Evolutionary conservation across 306 rosid species (phyloP).

Genomic region (Gynostemma pentaphyllum): DNA sequence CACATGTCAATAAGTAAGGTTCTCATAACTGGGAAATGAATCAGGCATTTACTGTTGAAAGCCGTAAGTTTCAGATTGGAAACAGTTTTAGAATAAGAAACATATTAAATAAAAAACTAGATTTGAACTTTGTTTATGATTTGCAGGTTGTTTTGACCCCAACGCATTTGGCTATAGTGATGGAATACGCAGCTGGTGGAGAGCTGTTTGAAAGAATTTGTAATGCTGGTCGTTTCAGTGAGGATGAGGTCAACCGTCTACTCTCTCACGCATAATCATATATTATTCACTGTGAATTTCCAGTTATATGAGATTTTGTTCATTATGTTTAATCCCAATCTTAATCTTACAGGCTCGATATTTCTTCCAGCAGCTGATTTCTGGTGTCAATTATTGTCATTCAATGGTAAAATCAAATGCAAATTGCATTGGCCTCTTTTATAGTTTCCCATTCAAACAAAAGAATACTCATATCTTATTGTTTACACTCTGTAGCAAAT

Average conservation of each 20-base stretch:
- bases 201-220: constrained; percentile 12
- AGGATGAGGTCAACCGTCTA: constrained; percentile 9
- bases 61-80: background rate
- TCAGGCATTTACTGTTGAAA: background rate
- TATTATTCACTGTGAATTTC: background rate
- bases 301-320: background rate
- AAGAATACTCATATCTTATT: background rate
- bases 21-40: background rate
- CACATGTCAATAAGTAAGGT: background rate
- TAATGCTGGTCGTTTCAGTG: constrained; percentile 10
- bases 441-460: background rate
- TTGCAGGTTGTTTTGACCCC: constrained; percentile 15
- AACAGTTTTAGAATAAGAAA: background rate
- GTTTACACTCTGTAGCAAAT: constrained; percentile 31
- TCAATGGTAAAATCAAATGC: constrained; percentile 5
- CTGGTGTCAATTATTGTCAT: constrained; percentile 11
- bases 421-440: background rate
- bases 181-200: constrained; percentile 14
- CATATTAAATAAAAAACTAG: background rate
- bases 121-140: background rate
- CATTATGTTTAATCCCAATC: no score
- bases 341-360: constrained; percentile 9
- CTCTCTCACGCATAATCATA: background rate
- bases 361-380: constrained; percentile 13
- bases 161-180: constrained; percentile 10